These are phyloP conservation scores for Diplodia corticola DNA, from an alignment of 2,329 filamentous ascomycete species.

Conservation along the genomic window DNA sequence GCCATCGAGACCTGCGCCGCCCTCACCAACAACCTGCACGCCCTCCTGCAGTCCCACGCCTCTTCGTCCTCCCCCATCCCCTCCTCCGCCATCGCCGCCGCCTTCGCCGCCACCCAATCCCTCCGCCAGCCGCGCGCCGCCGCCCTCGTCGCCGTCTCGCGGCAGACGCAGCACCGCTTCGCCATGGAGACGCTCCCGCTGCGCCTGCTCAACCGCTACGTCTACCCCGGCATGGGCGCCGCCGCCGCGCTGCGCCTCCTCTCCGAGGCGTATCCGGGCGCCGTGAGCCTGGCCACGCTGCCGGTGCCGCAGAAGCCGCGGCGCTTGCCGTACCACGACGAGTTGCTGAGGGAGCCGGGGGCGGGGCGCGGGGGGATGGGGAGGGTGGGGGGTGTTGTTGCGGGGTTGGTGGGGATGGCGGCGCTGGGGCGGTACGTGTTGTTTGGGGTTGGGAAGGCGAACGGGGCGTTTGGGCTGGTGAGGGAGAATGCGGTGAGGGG, in stretches of 20 bases:
- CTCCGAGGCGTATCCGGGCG: not conserved
- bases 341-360: not conserved
- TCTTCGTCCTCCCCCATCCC: not conserved
- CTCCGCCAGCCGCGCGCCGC: not conserved
- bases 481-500: not conserved
- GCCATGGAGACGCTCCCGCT: constrained; percentile 3
- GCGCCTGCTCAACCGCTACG: not conserved
- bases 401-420: not conserved
- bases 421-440: not conserved
- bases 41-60: not conserved
- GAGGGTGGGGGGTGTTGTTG: not conserved
- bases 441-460: not conserved
- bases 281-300: not conserved
- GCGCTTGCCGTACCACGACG: not conserved
- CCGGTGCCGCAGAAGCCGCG: not conserved
- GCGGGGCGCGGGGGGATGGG: not conserved
- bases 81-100: not conserved
- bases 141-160: not conserved
- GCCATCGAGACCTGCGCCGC: constrained; percentile 2
- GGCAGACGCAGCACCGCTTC: not conserved
- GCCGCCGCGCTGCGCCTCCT: not conserved
- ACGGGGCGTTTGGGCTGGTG: not conserved
- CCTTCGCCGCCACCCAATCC: not conserved
- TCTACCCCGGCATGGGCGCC: not conserved
- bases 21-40: not conserved